Base-by-base conservation (phyloP, 768 basidiomycete genomes). In the Leccinum barrowsii region DNA sequence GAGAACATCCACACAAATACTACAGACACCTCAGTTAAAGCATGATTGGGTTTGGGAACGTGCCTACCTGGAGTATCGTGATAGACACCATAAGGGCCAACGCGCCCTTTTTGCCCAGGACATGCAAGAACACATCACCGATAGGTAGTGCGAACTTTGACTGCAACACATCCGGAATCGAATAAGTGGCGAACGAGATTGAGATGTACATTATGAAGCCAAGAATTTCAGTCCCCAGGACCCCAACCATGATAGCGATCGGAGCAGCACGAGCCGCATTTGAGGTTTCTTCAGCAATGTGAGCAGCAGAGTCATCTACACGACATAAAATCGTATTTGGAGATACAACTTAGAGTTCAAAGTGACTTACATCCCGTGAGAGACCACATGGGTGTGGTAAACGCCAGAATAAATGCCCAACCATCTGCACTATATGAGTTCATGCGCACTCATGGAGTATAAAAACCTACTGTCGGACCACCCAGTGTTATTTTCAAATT, bases 251-350 rank as follows among this genome's bases (percentile, higher is more conserved):
- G 62, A 79, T 80, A 6, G 78, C 77, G 35, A 80, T 72, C 6
- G 80, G 79, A 21, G 76, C 79, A 12, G 77, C 75, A 22, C 70
- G 66, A 4, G 78, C 74, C n/a, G 77, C 76, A 46, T 76, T 75
- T 6, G 78, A 67, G 0, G 74, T 76, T 68, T 81, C 78, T 59
- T 79, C 79, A 3, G 80, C 72, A 17, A 81, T 77, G 55, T 79
- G 78, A 6, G 75, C 80, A 10, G 77, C 79, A 19, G 79, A 81
- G 62, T 81, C 78, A 37, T 79, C 79, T 80, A 22, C 62, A 12
- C 35, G 24, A 51, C 21, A 52, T 22, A 11, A 15, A 24, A 34
- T 2, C 17, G 11, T 21, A 10, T 44, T 21, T 21, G 42, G 42
- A 21, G 19, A 19, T 17, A 7, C 15, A 2, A 11, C 21, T n/a